Evolutionary conservation across 2,329 filamentous ascomycete genomes (phyloP).

Genomic region (Pseudogymnoascus sp.): DNA sequence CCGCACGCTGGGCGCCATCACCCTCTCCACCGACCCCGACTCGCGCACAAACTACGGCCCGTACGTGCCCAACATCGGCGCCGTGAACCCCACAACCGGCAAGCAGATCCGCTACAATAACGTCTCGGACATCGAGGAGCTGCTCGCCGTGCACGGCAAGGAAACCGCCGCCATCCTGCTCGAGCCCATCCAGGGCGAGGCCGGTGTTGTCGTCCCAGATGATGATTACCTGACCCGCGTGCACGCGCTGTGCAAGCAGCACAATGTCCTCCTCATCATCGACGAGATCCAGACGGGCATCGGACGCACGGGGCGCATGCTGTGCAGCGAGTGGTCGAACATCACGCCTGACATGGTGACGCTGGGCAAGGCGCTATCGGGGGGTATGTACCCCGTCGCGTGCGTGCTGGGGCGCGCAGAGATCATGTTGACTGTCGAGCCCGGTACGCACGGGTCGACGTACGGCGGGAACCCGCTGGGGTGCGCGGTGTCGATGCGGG

Average conservation of each 20-base stretch:
- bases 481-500: constrained; percentile 90
- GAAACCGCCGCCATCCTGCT: constrained; percentile 89
- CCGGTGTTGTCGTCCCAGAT: constrained; percentile 90
- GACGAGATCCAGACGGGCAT: constrained; percentile 99
- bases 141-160: constrained; percentile 71
- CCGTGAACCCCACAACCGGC: constrained; percentile 65
- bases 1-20: constrained; percentile 90
- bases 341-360: constrained; percentile 95
- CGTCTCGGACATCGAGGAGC: constrained; percentile 69
- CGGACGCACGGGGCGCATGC: constrained; percentile 85
- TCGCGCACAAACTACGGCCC: constrained; percentile 92
- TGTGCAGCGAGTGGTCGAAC: constrained; percentile 89
- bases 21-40: constrained; percentile 90
- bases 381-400: constrained; percentile 98
- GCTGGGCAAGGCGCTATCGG: constrained; percentile 94
- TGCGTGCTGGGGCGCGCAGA: constrained; percentile 83
- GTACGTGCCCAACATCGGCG: constrained; percentile 83
- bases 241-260: constrained; percentile 80
- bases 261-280: constrained; percentile 93
- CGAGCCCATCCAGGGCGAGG: constrained; percentile 96
- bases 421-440: constrained; percentile 91
- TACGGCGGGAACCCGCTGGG: constrained; percentile 96
- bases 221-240: constrained; percentile 79
- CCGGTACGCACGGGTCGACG: constrained; percentile 95
- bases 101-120: constrained; percentile 82